Evolutionary conservation across 345 rosid genomes (phyloP).

Genomic region (Limnanthes douglasii): DNA sequence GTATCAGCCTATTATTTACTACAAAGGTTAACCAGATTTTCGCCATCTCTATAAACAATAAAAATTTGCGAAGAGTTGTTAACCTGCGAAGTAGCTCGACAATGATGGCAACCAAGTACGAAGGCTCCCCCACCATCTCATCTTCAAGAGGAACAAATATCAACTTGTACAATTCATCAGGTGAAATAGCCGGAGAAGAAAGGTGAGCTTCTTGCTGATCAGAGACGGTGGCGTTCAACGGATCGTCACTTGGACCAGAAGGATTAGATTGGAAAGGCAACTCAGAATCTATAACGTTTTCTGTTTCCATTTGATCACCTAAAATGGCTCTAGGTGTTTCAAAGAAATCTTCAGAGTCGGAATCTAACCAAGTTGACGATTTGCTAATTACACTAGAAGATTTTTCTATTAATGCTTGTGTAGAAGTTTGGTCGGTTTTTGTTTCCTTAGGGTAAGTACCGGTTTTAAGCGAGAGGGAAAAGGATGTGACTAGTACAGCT

Average conservation of each 20-base stretch:
- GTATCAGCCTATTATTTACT: no score
- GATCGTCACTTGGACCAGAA: slow-evolving; percentile 25
- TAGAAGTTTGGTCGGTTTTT: slow-evolving; percentile 31
- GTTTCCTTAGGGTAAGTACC: slow-evolving; percentile 46
- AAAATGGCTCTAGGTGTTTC: slow-evolving; percentile 23
- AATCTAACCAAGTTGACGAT: slow-evolving; percentile 25
- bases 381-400: slow-evolving; percentile 6
- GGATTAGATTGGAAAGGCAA: slow-evolving; percentile 21
- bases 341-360: slow-evolving; percentile 40
- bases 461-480: slow-evolving; percentile 50
- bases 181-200: slow-evolving; percentile 71
- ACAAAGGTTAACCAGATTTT: no score
- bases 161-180: slow-evolving; percentile 79
- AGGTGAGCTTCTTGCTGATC: slow-evolving; percentile 63
- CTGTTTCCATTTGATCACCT: slow-evolving; percentile 20
- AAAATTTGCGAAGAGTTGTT: background rate
- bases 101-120: slow-evolving; percentile 70
- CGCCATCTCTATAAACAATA: slow-evolving; percentile 5
- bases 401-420: slow-evolving; percentile 9
- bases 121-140: slow-evolving; percentile 73
- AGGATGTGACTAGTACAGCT: slow-evolving; percentile 67
- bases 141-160: slow-evolving; percentile 85
- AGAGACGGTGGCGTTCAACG: slow-evolving; percentile 26
- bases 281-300: slow-evolving; percentile 15
- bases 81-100: slow-evolving; percentile 88